Conservation (phyloP, 768 basidiomycete species). For the Hysterangium stoloniferum region DNA sequence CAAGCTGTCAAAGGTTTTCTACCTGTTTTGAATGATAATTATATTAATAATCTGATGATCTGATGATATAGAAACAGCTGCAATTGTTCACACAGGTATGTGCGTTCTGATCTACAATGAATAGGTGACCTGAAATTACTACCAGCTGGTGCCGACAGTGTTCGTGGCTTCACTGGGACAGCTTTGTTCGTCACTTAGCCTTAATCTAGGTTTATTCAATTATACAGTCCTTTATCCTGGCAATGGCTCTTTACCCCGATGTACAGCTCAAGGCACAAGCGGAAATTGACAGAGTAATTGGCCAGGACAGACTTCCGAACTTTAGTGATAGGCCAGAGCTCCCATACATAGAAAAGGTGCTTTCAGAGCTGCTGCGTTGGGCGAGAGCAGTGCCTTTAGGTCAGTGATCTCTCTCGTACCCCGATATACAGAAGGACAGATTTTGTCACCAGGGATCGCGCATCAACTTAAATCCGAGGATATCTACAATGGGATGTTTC, state of each 20-base stretch:
- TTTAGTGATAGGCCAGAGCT: background rate
- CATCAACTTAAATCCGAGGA: background rate
- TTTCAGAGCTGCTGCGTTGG: background rate
- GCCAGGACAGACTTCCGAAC: background rate
- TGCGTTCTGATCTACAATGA: background rate
- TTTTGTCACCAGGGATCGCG: background rate
- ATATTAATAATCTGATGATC: background rate
- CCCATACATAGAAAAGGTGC: background rate
- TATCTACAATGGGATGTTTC: background rate
- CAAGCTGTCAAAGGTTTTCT: background rate
- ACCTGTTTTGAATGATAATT: background rate
- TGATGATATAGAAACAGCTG: background rate
- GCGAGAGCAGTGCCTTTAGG: background rate
- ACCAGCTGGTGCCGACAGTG: background rate
- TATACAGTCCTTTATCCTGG: background rate
- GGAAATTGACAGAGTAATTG: background rate
- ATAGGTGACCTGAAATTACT: background rate
- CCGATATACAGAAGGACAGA: background rate
- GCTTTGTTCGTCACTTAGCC: background rate
- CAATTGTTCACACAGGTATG: background rate
- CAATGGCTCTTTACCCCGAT: background rate
- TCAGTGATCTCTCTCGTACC: background rate
- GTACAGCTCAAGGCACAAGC: background rate
- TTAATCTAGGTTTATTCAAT: background rate
- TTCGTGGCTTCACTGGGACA: background rate